These are phyloP conservation scores for Boletus huronensis DNA, from an alignment of 768 basidiomycete genomes.

Conservation along the genomic window DNA sequence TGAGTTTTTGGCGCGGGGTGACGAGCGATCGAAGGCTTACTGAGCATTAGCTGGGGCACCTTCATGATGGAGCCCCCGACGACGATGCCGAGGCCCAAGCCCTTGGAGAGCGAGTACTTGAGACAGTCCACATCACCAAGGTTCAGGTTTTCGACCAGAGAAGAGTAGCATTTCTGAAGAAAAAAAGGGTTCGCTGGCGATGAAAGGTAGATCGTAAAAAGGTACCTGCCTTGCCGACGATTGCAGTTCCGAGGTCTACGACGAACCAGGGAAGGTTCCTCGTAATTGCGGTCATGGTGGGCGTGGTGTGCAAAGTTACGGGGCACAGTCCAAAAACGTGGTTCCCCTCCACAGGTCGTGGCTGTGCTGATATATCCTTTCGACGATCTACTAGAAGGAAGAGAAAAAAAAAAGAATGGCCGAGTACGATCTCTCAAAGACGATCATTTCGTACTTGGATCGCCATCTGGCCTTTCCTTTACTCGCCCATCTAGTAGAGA, in stretches of 20 bases:
- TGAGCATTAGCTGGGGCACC: conserved; percentile 86
- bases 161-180: conserved; percentile 83
- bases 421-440: conserved; percentile 87
- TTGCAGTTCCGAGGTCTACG: conserved; percentile 72
- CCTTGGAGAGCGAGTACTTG: conserved; percentile 90
- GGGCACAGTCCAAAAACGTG: neutral
- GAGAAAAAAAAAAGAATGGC: conserved; percentile 52
- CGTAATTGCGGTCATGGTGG: conserved; percentile 70
- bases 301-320: conserved; percentile 13
- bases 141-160: conserved; percentile 84
- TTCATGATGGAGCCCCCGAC: conserved; percentile 94
- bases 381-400: neutral
- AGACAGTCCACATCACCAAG: conserved; percentile 76
- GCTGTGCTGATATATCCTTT: conserved; percentile 18
- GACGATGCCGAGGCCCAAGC: conserved; percentile 88
- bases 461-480: conserved; percentile 93
- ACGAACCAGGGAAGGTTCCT: conserved; percentile 84
- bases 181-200: conserved; percentile 2
- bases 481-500: conserved; percentile 81
- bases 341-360: conserved; percentile 8
- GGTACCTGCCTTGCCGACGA: conserved; percentile 70
- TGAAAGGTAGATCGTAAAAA: neutral
- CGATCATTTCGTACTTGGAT: conserved; percentile 89
- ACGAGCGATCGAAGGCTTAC: conserved; percentile 39
- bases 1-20: neutral